These are phyloP conservation scores for Cladosporium oxysporum DNA, from an alignment of 2,329 filamentous ascomycete genomes.

Conservation along the genomic window DNA sequence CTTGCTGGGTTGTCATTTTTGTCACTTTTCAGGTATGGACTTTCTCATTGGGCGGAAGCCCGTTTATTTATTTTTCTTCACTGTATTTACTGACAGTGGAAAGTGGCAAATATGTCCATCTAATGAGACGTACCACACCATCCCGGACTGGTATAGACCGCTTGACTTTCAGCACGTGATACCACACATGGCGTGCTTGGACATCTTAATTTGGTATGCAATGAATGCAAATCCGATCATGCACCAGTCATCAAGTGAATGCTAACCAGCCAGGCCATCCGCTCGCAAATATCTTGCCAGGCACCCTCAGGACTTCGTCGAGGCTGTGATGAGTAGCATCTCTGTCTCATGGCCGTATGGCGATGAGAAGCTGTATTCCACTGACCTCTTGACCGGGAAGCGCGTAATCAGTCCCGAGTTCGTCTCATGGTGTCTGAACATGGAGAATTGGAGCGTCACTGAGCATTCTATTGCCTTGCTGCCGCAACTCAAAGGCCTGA, in stretches of 20 bases:
- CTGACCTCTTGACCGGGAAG: background rate
- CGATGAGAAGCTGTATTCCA: background rate
- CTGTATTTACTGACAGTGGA: background rate
- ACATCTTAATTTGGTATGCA: background rate
- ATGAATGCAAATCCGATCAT: background rate
- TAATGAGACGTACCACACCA: background rate
- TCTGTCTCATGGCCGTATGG: conserved; percentile 2
- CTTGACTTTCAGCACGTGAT: background rate
- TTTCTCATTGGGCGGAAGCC: too few species aligned
- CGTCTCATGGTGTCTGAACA: background rate
- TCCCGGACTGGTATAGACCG: background rate
- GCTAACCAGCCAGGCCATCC: background rate
- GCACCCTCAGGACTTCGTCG: conserved; percentile 2
- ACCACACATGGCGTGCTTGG: background rate
- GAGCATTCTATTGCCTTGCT: background rate
- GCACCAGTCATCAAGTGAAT: background rate
- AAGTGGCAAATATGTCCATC: background rate
- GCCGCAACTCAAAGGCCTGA: background rate
- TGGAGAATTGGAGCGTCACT: background rate
- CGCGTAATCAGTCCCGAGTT: background rate
- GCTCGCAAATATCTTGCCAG: background rate
- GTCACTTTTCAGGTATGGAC: background rate
- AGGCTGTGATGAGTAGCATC: background rate
- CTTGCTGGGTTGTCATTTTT: conserved; percentile 3
- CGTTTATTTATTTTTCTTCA: background rate